Evolutionary conservation across 176 grass and related monocot species (phyloP).

Genomic region (Lolium rigidum): DNA sequence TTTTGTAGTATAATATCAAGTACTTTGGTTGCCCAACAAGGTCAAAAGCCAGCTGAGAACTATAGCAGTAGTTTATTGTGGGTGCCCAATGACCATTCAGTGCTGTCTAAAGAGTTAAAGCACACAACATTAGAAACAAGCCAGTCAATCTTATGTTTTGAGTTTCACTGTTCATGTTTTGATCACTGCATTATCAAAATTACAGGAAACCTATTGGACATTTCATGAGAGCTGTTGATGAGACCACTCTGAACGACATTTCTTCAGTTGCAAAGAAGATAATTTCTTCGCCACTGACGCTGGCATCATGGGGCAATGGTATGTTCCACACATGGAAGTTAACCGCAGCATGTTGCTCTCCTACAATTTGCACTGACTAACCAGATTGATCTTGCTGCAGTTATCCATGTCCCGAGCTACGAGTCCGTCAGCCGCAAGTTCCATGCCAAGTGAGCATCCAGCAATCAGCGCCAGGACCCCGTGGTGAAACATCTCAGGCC

Average conservation of each 20-base stretch:
- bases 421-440: slow-evolving; percentile 79
- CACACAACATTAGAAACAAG: neutral
- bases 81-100: neutral
- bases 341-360: neutral
- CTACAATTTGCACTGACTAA: neutral
- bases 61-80: slow-evolving; percentile 29
- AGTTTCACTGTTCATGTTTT: neutral
- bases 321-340: slow-evolving; percentile 5
- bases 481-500: slow-evolving; percentile 5
- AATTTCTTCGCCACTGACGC: slow-evolving; percentile 76
- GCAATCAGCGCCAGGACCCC: neutral
- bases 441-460: slow-evolving; percentile 38
- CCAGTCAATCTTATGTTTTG: too few species aligned
- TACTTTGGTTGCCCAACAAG: neutral
- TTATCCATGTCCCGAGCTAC: slow-evolving; percentile 75
- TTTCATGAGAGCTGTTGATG: slow-evolving; percentile 68
- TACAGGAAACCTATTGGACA: slow-evolving; percentile 73
- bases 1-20: too few species aligned
- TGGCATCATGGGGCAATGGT: slow-evolving; percentile 91
- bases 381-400: slow-evolving; percentile 45
- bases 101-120: neutral
- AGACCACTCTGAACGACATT: slow-evolving; percentile 70
- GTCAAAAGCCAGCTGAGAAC: neutral
- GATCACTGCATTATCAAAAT: neutral
- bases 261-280: slow-evolving; percentile 60